Conservation (phyloP, 129 eudicot genomes). For the Artemisia annua region DNA sequence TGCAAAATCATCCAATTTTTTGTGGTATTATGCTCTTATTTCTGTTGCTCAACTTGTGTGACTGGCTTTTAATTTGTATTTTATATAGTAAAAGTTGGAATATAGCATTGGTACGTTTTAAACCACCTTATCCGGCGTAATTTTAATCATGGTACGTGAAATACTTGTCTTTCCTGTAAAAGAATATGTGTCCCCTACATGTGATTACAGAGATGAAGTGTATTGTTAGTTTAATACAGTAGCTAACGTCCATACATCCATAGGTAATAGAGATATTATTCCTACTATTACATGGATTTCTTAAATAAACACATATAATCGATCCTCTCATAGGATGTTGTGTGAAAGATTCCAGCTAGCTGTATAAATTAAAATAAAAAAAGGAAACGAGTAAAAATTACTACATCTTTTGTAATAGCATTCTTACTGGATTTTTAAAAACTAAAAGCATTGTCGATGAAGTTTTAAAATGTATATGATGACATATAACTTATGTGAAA, state of each 20-base stretch:
- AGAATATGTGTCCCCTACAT: conserved; percentile 29
- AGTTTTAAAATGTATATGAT: no score
- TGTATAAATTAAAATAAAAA: neutral
- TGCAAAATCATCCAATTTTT: neutral
- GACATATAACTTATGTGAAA: no score
- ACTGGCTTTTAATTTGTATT: neutral
- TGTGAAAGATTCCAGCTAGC: conserved; percentile 42
- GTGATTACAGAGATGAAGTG: conserved; percentile 29
- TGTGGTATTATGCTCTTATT: neutral
- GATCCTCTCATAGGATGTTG: conserved; percentile 21
- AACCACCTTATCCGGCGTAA: neutral
- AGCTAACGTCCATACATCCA: conserved; percentile 14
- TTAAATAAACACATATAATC: conserved; percentile 30
- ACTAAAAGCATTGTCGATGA: no score
- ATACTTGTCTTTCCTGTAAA: conserved; percentile 20
- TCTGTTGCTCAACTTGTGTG: neutral
- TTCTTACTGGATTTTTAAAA: no score
- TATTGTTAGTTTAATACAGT: conserved; percentile 26
- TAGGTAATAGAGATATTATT: conserved; percentile 48
- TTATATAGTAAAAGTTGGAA: neutral
- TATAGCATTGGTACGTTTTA: neutral
- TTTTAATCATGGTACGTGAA: conserved; percentile 4
- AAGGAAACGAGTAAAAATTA: neutral
- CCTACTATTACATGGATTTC: conserved; percentile 37
- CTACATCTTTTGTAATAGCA: no score